Percentiles rank a stretch among this genome's conserved stretches.
Evolutionary conservation across 1,284 basidiomycete species (phyloP).

Genomic region (Tausonia pullulans): DNA sequence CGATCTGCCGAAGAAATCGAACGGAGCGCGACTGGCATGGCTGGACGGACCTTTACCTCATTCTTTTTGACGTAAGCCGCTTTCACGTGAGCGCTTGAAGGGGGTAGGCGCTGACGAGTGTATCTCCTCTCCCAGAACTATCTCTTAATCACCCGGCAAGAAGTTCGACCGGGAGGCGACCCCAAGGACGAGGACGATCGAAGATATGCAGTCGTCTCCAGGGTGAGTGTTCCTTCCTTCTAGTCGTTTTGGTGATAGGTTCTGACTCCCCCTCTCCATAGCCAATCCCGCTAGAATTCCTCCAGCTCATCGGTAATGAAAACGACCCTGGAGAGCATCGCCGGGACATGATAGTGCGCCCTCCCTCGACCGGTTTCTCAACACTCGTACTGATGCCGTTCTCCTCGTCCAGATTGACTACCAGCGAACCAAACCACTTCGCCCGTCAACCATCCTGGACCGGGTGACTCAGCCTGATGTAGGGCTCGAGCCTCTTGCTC

Average conservation of each 20-base stretch:
- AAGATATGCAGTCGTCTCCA: conserved; percentile 9
- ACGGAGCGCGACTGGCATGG: conserved; percentile 12
- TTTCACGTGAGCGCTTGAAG: too few relatives aligned
- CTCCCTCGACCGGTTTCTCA: background rate
- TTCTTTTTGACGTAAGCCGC: conserved; percentile 6
- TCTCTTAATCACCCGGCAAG: conserved; percentile 11
- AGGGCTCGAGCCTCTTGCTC: background rate
- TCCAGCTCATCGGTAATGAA: conserved; percentile 8
- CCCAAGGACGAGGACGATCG: conserved; percentile 12
- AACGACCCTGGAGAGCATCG: conserved; percentile 12
- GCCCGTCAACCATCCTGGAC: conserved; percentile 8
- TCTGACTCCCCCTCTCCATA: background rate
- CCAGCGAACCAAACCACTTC: conserved; percentile 4
- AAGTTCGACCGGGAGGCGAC: conserved; percentile 1
- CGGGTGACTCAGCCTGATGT: conserved; percentile 12
- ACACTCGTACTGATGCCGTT: background rate
- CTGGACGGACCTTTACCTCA: conserved; percentile 9
- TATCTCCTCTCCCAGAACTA: background rate
- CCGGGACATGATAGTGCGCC: conserved; percentile 16
- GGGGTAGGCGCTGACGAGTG: too few relatives aligned
- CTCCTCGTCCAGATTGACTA: conserved; percentile 8
- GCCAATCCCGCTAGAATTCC: conserved; percentile 14
- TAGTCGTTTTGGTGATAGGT: background rate
- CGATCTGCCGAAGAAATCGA: conserved; percentile 3
- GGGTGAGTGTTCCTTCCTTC: conserved; percentile 5